Evolutionary conservation across 768 basidiomycete genomes (phyloP), one percentile per base, ranked within the genome.

Genomic region (Hebeloma cylindrosporum): DNA sequence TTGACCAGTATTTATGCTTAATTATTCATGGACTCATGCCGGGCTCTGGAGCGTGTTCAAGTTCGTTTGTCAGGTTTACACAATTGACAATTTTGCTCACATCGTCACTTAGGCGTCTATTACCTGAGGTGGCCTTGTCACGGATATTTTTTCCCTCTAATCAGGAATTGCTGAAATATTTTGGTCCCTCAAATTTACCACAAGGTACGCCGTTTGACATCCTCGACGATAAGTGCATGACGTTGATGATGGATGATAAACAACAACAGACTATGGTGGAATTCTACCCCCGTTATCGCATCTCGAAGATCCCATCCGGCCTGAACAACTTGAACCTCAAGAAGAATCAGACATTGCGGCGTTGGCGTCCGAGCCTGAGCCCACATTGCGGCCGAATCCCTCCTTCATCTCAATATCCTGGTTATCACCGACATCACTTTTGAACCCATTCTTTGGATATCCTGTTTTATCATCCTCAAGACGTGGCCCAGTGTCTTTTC

Each of bases 401-500:
- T 28, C 47, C 35, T 33, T 33, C 23, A 44, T 37, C 39, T 41
- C 52, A 33, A 41, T 48, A 14, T 45, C 47, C 17, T 61, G 64
- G 60, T 60, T 80, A 30, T 71, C 82, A 7, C 72, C 83, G 14
- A 79, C 75, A 22, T 88, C 86, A 20, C 58, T 67, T 27, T 64
- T 78, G 29, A 89, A 88, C 51, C 88, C 88, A 1, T 88, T 82
- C 63, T 90, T 78, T 50, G 87, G 87, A 3, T 88, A 89, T 57
- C 83, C 86, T 5, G 70, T 72, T 30, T 69, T 53, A 45, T 61
- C 55, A 45, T 60, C 59, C 8, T 51, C 58, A 41, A 51, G 43
- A 44, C 63, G 43, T 39, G 66, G 60, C 23, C 66, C 63, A n/a
- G 65, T 73, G 38, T 62, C 67, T 11, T 69, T 85, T 50, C 74